Base-by-base conservation (phyloP, 176 grass and related monocot genomes). In the Calamus simplicifolius region DNA sequence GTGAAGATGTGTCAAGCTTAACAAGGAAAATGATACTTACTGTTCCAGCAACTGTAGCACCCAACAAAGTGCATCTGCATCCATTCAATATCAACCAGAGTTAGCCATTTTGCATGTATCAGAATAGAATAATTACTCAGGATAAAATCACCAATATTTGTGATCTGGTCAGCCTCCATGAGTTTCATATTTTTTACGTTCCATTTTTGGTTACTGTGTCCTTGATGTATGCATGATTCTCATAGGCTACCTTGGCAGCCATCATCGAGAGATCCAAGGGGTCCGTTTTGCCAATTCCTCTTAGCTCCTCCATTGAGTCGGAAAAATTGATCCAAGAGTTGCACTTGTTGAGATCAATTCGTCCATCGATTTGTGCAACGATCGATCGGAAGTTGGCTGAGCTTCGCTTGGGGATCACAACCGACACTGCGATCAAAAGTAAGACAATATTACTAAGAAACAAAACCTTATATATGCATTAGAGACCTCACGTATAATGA, bases 141-240 rank as follows among this genome's bases (percentile, higher is more conserved):
- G 7, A 8, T 35, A 35, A 35, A 35, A n/a, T n/a, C n/a, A n/a
- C n/a, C n/a, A 7, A 35, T 0, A 7, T 7, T 35, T 4, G 23
- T 30, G 19, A 12, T 19, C 4, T 15, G 16, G 14, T 29, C 18
- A 48, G 4, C 26, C 16, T 23, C 25, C 16, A 7, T 16, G 3
- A 43, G 35, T 12, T 43, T 43, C 35, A 43, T 43, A 43, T 43
- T 18, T 1, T 15, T 6, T 77, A 89, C 81, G 75, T 89, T 89
- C 86, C 86, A 89, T 50, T 81, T 67, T 89, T 81, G 16, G 66
- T 81, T 59, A 89, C 78, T 4, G 74, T 71, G 27, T 85, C 69
- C 68, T 85, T 48, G 6, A 89, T 69, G 69, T 81, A 81, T 5
- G 78, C 75, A 3, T 52, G 51, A 48, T 89, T 89, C 74, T 89